Percentiles rank a stretch among this genome's conserved stretches.
phyloP scores from a whole-genome alignment of 176 grass and related monocot species.

The barley (Hordeum vulgare) region DNA sequence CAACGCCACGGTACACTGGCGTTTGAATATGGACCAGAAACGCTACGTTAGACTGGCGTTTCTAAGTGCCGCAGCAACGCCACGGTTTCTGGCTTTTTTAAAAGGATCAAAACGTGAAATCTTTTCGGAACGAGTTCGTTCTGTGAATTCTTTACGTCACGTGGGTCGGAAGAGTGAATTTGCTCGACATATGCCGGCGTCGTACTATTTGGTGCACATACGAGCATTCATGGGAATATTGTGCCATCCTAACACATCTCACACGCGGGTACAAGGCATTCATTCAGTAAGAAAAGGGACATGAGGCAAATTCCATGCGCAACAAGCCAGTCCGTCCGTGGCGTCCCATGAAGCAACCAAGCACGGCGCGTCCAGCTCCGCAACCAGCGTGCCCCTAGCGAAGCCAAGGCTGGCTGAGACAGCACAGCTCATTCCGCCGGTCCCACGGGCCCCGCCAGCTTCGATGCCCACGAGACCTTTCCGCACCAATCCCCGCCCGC shows the following conservation, averaged over 20 bases:
- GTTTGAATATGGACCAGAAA: too few species aligned
- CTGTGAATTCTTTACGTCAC: too few species aligned
- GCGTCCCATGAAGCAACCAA: neutral
- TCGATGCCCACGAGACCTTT: slow-evolving; percentile 52
- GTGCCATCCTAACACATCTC: neutral
- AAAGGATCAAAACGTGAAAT: too few species aligned
- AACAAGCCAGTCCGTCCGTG: neutral
- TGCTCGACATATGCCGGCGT: too few species aligned
- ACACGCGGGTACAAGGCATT: neutral
- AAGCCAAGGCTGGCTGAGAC: slow-evolving; percentile 22
- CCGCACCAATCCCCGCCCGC: slow-evolving; percentile 44
- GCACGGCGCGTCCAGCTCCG: neutral
- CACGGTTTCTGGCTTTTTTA: too few species aligned
- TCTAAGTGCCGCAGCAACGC: too few species aligned
- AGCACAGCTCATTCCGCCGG: slow-evolving; percentile 42
- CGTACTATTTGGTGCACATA: neutral
- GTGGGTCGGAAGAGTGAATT: too few species aligned
- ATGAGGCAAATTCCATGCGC: neutral
- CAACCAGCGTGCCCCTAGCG: slow-evolving; percentile 28
- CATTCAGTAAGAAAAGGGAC: neutral
- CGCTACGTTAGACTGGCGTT: too few species aligned
- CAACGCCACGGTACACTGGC: too few species aligned
- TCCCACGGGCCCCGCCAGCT: slow-evolving; percentile 27
- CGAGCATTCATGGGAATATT: neutral
- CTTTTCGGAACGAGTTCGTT: too few species aligned